These are phyloP conservation scores for Ogataea saltuana DNA, from an alignment of 805 yeast genomes.

Conservation along the genomic window DNA sequence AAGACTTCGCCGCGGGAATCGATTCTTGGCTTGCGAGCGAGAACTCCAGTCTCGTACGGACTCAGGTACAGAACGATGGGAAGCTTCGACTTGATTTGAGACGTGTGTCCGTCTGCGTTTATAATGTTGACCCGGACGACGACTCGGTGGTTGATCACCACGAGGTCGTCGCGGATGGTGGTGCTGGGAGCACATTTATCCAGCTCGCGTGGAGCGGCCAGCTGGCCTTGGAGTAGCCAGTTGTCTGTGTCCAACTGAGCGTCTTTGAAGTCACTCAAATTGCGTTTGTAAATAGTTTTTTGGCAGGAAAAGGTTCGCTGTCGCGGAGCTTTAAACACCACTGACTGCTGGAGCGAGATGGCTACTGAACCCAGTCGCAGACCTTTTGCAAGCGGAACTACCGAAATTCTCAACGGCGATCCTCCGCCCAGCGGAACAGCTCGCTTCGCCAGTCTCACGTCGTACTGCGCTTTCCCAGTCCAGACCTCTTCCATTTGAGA, in stretches of 20 bases:
- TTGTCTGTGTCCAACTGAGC: constrained; percentile 41
- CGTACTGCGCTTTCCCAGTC: constrained; percentile 54
- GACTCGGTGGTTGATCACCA: constrained; percentile 48
- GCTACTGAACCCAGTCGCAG: constrained; percentile 39
- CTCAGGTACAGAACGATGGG: constrained; percentile 48
- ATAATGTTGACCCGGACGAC: constrained; percentile 45
- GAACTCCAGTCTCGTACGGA: constrained; percentile 32
- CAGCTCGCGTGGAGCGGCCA: constrained; percentile 42
- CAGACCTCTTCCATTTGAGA: constrained; percentile 51
- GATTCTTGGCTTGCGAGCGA: background rate
- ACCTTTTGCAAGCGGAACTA: constrained; percentile 51
- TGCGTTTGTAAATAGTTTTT: constrained; percentile 36
- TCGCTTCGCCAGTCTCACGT: constrained; percentile 43
- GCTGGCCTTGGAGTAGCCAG: constrained; percentile 47
- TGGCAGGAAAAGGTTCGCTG: constrained; percentile 29
- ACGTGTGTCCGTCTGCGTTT: constrained; percentile 50
- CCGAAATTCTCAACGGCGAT: constrained; percentile 42
- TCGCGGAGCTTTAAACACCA: constrained; percentile 24
- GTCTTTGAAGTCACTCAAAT: constrained; percentile 37
- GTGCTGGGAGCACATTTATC: constrained; percentile 46
- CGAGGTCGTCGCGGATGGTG: constrained; percentile 39
- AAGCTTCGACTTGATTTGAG: constrained; percentile 53
- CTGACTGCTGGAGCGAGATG: constrained; percentile 37
- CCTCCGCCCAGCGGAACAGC: constrained; percentile 49
- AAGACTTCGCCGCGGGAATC: background rate